These are phyloP conservation scores for Hymenoscyphus albidus DNA, from an alignment of 2,329 filamentous ascomycete species.

Conservation along the genomic window DNA sequence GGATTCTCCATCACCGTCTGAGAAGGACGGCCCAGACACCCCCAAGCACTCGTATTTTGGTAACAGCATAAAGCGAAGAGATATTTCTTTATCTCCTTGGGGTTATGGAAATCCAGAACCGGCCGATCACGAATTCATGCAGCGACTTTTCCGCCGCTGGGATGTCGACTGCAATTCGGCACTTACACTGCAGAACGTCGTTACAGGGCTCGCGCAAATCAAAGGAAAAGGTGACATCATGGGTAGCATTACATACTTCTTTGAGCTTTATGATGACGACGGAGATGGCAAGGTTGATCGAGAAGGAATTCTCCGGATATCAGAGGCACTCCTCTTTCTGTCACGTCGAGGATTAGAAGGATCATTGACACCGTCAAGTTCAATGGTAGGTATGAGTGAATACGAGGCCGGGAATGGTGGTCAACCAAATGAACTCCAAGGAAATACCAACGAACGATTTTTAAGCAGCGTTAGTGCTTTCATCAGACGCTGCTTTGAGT, in stretches of 20 bases:
- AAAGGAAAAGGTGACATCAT: slow-evolving; percentile 95
- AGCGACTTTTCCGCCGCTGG: slow-evolving; percentile 83
- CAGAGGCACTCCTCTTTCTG: slow-evolving; percentile 87
- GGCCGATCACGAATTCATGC: slow-evolving; percentile 92
- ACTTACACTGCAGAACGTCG: slow-evolving; percentile 85
- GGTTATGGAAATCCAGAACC: slow-evolving; percentile 61
- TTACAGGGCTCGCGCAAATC: slow-evolving; percentile 82
- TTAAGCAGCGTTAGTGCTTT: slow-evolving; percentile 92
- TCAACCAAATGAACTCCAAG: slow-evolving; percentile 38
- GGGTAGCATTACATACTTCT: slow-evolving; percentile 97
- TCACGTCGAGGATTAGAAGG: slow-evolving; percentile 84
- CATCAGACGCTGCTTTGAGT: slow-evolving; percentile 94
- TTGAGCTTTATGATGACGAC: slow-evolving; percentile 93
- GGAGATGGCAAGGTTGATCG: slow-evolving; percentile 87
- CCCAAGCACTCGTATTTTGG: slow-evolving; percentile 58
- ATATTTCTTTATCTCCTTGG: slow-evolving; percentile 44
- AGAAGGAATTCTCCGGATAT: slow-evolving; percentile 91
- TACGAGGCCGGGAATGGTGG: slow-evolving; percentile 37
- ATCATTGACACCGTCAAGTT: slow-evolving; percentile 61
- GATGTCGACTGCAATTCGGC: slow-evolving; percentile 73
- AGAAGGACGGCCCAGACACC: slow-evolving; percentile 48
- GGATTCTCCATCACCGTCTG: slow-evolving; percentile 65
- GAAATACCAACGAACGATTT: slow-evolving; percentile 79
- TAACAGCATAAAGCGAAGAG: slow-evolving; percentile 46
- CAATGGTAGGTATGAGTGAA: slow-evolving; percentile 50